Evolutionary conservation across 306 rosid genomes (phyloP), one percentile per base, ranked within the genome.

Genomic region (Crataegus laevigata): DNA sequence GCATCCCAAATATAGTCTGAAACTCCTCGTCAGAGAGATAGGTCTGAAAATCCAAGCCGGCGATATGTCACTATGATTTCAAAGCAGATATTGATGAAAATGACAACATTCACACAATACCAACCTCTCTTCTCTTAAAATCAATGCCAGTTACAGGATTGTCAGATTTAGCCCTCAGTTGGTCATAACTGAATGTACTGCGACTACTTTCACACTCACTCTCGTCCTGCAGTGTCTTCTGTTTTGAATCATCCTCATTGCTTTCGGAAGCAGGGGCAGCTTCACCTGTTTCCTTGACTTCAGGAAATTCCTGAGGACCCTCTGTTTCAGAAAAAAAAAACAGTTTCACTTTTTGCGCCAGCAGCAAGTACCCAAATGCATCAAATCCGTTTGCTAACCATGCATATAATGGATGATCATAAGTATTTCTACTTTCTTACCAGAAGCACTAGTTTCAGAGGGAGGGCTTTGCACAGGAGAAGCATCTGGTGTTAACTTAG

Each of bases 21-120:
- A 96, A 96, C 75, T 96, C 99, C 69, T 87, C 88, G 0, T 87
- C 98, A 9, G 99, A 87, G 73, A 96, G 93, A 82, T 96, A 96
- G 64, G 97, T 85, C 99, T 96, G 77, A 25, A 61, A 74, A 75
- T 51, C 61, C 21, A 74, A 77, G 61, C 28, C 73, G 59, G 75
- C 34, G 77, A 73, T 55, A 25, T 58, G 26, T 80, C 29, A 84
- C 68, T 77, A 63, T 3, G 25, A 8, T 30, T 63, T 30, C 25
- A 30, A 30, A 30, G 21, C 68, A 63, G 28, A 26, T 9, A 63
- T 2, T 30, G 24, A 63, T 29, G 36, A 61, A 61, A 61, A 25
- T 28, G 34, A 28, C 9, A 61, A 28, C 34, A 61, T 26, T 61
- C 36, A 61, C 36, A 61, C 3, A 61, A 15, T 72, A 79, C 93